phyloP scores from a whole-genome alignment of 352 stramenopile species.

The Phytophthora pluvialis region DNA sequence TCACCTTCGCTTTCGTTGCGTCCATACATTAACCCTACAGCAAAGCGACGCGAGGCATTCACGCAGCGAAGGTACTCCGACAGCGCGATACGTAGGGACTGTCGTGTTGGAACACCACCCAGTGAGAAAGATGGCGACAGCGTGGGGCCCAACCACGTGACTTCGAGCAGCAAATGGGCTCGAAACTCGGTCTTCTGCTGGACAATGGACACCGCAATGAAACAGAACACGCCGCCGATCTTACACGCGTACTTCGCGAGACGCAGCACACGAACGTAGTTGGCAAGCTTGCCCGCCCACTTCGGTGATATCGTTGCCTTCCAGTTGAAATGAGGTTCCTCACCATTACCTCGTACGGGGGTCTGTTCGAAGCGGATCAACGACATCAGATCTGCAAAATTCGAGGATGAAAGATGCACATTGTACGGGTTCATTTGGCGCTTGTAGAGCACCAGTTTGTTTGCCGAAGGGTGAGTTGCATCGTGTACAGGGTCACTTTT shows the following conservation, averaged over 20 bases:
- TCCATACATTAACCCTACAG: neutral
- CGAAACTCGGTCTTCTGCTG: slow-evolving; percentile 72
- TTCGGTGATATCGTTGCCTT: slow-evolving; percentile 31
- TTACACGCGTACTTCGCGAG: slow-evolving; percentile 52
- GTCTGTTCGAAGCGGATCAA: slow-evolving; percentile 34
- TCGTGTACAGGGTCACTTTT: slow-evolving; percentile 5
- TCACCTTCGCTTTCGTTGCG: neutral
- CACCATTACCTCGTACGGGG: no score
- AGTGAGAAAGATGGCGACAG: slow-evolving; percentile 13
- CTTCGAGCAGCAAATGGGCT: slow-evolving; percentile 52
- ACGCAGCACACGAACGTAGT: slow-evolving; percentile 56
- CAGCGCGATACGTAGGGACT: slow-evolving; percentile 49
- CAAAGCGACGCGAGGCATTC: slow-evolving; percentile 20
- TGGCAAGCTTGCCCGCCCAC: slow-evolving; percentile 47
- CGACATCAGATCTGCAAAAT: slow-evolving; percentile 52
- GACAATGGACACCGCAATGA: slow-evolving; percentile 51
- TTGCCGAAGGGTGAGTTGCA: neutral
- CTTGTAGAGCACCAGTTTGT: slow-evolving; percentile 43
- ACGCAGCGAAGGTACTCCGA: slow-evolving; percentile 55
- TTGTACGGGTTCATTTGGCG: slow-evolving; percentile 55
- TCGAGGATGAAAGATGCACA: slow-evolving; percentile 46
- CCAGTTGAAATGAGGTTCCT: slow-evolving; percentile 1
- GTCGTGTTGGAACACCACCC: slow-evolving; percentile 19
- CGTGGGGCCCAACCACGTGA: slow-evolving; percentile 25
- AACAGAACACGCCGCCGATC: slow-evolving; percentile 42